Evolutionary conservation across 208 protist species (phyloP), one percentile per base, ranked within the genome.

Genomic region (Herpetomonas samuelpessoai): DNA sequence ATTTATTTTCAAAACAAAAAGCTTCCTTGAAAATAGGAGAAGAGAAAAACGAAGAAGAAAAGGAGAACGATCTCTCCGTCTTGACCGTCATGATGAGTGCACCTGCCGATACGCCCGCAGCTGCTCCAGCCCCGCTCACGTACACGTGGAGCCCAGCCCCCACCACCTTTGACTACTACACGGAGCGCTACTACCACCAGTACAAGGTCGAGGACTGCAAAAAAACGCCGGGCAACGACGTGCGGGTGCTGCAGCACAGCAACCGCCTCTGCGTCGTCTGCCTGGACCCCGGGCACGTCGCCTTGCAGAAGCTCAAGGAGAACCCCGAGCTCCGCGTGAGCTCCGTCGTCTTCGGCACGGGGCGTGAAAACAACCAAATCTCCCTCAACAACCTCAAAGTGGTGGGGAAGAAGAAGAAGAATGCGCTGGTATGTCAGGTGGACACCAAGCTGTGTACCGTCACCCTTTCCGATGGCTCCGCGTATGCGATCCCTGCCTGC

Each of bases 361-460:
- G 65, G 26, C 68, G 80, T 22, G 72, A 75, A 0, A 83, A 86
- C 55, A 79, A 68, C 7, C 60, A 72, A 26, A 57, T 86, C 44
- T 60, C 56, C 0, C 71, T 81, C 4, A 74, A 77, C 18, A 65
- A 52, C 19, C 77, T 91, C 48, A 70, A 82, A 22, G 78, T 91
- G 30, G 74, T 90, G 1, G 89, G 89, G 2, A 95, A 95, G 63
- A 72, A 74, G 16, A 95, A 95, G 59, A 92, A 84, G 57, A 86
- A 95, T 45, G 89, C 89, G 22, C 55, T 83, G n/a, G 57, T 81
- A 10, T 93, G 83, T 44, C 86, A 95, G 30, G 62, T 58, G 19
- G 89, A 95, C 54, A 95, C 79, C n/a, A 82, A 79, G 24, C 54
- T 95, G 21, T 92, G 86, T 68, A 61, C 62, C 27, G 66, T 95